Evolutionary conservation across 352 stramenopile genomes (phyloP).

Genomic region (Pythium dissotocum): DNA sequence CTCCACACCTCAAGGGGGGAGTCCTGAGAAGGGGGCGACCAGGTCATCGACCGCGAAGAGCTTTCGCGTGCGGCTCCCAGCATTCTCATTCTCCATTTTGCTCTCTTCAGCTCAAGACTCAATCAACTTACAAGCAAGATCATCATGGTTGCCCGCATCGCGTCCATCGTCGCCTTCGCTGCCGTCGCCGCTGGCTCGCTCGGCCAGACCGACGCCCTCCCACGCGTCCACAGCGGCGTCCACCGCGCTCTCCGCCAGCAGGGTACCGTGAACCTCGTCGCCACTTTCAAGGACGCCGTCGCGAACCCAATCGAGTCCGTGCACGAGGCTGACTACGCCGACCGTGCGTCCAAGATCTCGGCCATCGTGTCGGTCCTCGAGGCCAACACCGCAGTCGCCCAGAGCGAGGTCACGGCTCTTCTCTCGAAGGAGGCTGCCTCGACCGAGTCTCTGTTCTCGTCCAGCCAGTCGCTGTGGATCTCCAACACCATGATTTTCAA

Average conservation of each 20-base stretch:
- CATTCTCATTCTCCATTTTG: neutral
- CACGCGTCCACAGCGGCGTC: constrained; percentile 4
- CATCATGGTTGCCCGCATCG: constrained; percentile 1
- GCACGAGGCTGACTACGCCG: neutral
- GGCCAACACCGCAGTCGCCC: neutral
- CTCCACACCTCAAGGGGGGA: neutral
- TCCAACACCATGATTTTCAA: constrained; percentile 24
- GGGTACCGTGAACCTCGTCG: neutral
- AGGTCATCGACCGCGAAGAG: neutral
- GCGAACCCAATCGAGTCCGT: neutral
- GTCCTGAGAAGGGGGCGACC: neutral
- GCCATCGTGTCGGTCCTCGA: neutral
- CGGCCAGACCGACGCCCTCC: constrained; percentile 5
- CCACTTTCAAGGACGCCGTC: neutral
- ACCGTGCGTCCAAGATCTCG: neutral
- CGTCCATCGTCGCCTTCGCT: constrained; percentile 6
- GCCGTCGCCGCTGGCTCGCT: constrained; percentile 2
- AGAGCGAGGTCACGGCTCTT: neutral
- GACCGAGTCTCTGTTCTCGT: neutral
- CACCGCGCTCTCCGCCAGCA: constrained; percentile 4
- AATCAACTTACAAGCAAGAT: neutral
- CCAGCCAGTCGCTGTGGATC: constrained; percentile 20
- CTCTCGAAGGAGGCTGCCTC: neutral
- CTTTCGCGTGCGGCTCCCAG: neutral
- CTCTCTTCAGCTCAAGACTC: neutral